A percentile compares a stretch with the other conserved stretches of the same genome.
Evolutionary conservation across 495 filamentous ascomycete species (phyloP).

Genomic region (Tuber umbilicatum): DNA sequence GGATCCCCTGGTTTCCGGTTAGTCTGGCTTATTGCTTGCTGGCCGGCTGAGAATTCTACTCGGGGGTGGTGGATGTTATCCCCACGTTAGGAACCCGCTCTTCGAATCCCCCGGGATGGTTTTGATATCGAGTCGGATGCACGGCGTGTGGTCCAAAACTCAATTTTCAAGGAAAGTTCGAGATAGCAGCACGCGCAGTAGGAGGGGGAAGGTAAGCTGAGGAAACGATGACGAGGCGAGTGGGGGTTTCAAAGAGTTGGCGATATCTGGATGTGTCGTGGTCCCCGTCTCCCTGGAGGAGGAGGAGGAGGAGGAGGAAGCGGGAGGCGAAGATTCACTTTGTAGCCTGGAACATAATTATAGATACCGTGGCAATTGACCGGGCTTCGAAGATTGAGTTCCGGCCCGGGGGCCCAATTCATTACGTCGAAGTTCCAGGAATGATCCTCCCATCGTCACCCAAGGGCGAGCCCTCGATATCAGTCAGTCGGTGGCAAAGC

Average conservation of each 20-base stretch:
- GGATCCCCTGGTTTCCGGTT: too few species aligned
- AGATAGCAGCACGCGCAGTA: neutral
- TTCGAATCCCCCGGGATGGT: neutral
- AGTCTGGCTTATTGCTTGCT: too few species aligned
- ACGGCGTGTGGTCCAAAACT: neutral
- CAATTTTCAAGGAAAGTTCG: neutral
- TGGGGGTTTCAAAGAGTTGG: neutral
- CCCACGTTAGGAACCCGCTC: too few species aligned
- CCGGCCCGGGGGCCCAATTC: neutral
- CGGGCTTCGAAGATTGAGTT: neutral
- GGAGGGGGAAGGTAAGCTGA: neutral
- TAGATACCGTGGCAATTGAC: too few species aligned
- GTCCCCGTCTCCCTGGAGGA: neutral
- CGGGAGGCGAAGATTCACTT: too few species aligned
- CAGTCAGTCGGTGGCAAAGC: too few species aligned
- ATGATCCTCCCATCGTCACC: neutral
- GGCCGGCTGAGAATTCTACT: too few species aligned
- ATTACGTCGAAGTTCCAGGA: neutral
- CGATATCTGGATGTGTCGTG: neutral
- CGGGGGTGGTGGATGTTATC: too few species aligned
- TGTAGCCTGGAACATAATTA: too few species aligned
- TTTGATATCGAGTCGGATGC: neutral
- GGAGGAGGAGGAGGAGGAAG: neutral
- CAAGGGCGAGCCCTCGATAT: too few species aligned
- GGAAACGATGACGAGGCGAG: neutral